phyloP scores from a whole-genome alignment of 352 stramenopile species.

The Globisporangium spiculum region DNA sequence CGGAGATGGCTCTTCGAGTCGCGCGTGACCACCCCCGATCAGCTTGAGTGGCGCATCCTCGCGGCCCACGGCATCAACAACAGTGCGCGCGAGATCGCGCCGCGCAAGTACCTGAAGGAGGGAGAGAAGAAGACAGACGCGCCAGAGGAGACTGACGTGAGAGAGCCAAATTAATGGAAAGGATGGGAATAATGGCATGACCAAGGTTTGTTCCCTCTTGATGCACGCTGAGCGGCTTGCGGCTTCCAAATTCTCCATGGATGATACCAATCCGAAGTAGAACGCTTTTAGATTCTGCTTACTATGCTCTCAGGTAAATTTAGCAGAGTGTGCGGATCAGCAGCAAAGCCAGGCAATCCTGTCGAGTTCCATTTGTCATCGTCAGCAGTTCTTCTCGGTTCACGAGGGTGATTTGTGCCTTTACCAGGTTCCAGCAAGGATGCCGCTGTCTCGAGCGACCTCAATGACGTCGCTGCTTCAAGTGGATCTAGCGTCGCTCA shows the following conservation, averaged over 20 bases:
- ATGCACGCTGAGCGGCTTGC: not conserved
- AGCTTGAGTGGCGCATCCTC: slow-evolving; percentile 41
- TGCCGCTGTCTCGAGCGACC: slow-evolving; percentile 13
- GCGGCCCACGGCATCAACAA: slow-evolving; percentile 27
- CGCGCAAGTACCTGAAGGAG: slow-evolving; percentile 41
- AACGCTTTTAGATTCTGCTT: not conserved
- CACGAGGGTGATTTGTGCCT: not conserved
- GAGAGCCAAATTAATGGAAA: not conserved
- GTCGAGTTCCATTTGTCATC: not conserved
- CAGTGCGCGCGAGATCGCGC: slow-evolving; percentile 26
- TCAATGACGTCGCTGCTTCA: slow-evolving; percentile 33
- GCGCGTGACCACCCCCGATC: slow-evolving; percentile 25
- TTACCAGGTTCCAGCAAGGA: not conserved
- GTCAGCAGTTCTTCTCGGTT: not conserved
- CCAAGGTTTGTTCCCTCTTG: not conserved
- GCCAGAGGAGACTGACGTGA: not conserved
- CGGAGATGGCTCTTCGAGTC: slow-evolving; percentile 35
- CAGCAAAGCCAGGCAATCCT: too few relatives aligned
- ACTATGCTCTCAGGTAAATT: not conserved
- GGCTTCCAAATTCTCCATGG: not conserved
- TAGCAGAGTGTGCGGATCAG: not conserved
- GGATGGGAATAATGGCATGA: not conserved
- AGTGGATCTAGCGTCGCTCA: slow-evolving; percentile 26
- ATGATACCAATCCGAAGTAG: not conserved
- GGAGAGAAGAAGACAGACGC: not conserved